Evolutionary conservation across 1,139 yeast genomes (phyloP).

Genomic region (Protomyces inouyei): DNA sequence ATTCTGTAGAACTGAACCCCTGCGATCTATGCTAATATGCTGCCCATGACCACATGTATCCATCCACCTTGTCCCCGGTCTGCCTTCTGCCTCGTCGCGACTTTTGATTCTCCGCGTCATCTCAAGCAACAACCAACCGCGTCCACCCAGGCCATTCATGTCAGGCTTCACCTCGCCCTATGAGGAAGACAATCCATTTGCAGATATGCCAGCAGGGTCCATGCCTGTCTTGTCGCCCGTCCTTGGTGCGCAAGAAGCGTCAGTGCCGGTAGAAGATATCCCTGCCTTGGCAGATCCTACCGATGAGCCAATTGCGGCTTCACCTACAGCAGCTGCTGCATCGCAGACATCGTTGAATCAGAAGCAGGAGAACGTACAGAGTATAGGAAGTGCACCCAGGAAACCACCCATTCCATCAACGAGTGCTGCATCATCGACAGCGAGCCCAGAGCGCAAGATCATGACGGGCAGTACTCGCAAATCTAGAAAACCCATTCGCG

Average conservation of each 20-base stretch:
- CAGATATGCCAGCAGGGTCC: slow-evolving; percentile 19
- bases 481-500: slow-evolving; percentile 19
- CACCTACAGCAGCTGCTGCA: background rate
- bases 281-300: background rate
- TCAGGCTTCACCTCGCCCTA: slow-evolving; percentile 18
- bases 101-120: no score
- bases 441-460: background rate
- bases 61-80: no score
- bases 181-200: slow-evolving; percentile 25
- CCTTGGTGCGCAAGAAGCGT: background rate
- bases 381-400: background rate
- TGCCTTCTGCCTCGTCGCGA: no score
- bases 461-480: background rate
- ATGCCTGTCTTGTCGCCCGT: background rate
- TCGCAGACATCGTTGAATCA: background rate
- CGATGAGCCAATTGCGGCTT: background rate
- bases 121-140: no score
- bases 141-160: background rate
- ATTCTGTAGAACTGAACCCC: slow-evolving; percentile 37
- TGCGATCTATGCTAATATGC: no score
- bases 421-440: background rate
- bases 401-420: background rate
- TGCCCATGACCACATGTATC: no score
- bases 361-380: background rate
- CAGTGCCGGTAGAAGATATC: background rate